Conservation (phyloP, 768 basidiomycete species). For the Rhizopogon salebrosus region DNA sequence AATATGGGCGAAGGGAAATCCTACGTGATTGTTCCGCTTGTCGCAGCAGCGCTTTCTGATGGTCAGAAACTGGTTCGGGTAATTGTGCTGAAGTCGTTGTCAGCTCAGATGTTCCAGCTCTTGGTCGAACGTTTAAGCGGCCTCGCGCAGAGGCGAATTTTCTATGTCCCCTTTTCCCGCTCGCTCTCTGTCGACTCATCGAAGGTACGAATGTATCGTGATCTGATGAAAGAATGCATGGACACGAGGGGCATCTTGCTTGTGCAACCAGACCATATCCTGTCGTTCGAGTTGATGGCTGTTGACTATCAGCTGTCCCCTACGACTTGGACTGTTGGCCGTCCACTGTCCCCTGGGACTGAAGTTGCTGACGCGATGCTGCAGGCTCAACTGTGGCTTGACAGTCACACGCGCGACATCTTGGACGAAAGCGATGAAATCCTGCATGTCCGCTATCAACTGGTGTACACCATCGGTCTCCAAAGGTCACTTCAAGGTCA, state of each 20-base stretch:
- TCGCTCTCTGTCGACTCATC: constrained; percentile 9
- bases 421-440: constrained; percentile 44
- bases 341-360: no score
- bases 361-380: no score
- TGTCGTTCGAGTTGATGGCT: constrained; percentile 22
- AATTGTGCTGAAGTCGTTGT: constrained; percentile 24
- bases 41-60: constrained; percentile 15
- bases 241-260: constrained; percentile 18
- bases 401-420: constrained; percentile 28
- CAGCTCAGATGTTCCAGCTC: constrained; percentile 22
- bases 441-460: constrained; percentile 41
- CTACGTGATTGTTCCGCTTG: constrained; percentile 25
- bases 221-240: constrained; percentile 12
- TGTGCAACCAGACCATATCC: constrained; percentile 27
- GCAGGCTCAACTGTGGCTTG: no score
- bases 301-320: no score
- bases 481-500: constrained; percentile 33
- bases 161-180: constrained; percentile 22
- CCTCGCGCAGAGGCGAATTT: constrained; percentile 22
- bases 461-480: constrained; percentile 41
- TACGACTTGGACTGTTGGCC: no score
- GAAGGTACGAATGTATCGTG: constrained; percentile 18
- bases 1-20: constrained; percentile 32
- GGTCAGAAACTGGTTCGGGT: constrained; percentile 21
- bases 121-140: constrained; percentile 17